phyloP scores from a whole-genome alignment of 2,329 filamentous ascomycete genomes.

The Stemphylium beticola region DNA sequence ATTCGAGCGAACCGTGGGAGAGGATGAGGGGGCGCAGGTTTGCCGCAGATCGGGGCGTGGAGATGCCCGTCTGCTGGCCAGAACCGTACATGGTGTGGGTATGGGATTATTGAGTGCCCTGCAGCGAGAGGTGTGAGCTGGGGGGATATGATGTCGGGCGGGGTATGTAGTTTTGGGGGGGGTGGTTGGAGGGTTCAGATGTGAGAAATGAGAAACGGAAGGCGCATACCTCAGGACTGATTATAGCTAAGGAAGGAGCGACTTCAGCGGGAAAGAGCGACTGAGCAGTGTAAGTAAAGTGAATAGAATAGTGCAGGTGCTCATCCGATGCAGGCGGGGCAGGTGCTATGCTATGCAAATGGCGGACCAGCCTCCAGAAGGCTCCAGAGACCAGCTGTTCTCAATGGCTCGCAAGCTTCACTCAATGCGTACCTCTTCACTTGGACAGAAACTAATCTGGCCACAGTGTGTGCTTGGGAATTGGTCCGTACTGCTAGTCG shows the following conservation, averaged over 20 bases:
- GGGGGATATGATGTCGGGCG: constrained; percentile 6
- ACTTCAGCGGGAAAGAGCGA: constrained; percentile 25
- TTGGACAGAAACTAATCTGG: constrained; percentile 47
- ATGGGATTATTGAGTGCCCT: constrained; percentile 8
- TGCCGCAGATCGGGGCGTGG: constrained; percentile 90
- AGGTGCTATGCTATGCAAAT: constrained; percentile 10
- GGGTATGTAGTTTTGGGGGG: neutral
- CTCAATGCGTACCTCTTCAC: constrained; percentile 27
- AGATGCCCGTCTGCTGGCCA: constrained; percentile 92
- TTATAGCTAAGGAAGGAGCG: constrained; percentile 26
- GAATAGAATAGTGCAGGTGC: constrained; percentile 20
- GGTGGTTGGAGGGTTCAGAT: neutral
- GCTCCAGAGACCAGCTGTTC: neutral
- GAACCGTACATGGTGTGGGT: constrained; percentile 73
- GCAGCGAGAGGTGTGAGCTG: constrained; percentile 19
- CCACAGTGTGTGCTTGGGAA: constrained; percentile 35
- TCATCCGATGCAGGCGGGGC: constrained; percentile 16
- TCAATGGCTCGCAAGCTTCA: constrained; percentile 22
- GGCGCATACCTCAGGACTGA: constrained; percentile 25
- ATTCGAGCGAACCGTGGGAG: constrained; percentile 92
- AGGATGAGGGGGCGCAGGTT: constrained; percentile 91
- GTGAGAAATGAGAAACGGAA: neutral
- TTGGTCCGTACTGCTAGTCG: constrained; percentile 38
- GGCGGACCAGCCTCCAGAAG: no score
- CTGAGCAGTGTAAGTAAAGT: constrained; percentile 12